Base-by-base conservation (phyloP, 495 filamentous ascomycete genomes). In the Neohortaea acidophila region DNA sequence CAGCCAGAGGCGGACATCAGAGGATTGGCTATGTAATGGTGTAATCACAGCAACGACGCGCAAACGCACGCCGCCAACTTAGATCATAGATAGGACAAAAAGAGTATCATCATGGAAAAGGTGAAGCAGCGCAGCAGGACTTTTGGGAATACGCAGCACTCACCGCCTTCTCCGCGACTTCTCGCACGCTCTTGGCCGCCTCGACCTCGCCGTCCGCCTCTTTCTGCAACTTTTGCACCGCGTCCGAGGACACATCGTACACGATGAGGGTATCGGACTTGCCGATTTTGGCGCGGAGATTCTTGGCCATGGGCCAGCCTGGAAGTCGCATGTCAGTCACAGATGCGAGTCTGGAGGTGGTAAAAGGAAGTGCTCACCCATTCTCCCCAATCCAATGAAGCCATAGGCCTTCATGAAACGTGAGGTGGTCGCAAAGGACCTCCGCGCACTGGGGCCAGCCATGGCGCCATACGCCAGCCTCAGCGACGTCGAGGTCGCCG, bases 281-380 rank as follows among this genome's bases (percentile, higher is more conserved):
- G 6, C 50, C 52, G 7, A 68, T 44, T 23, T 65, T 65, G 2
- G 47, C 41, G 26, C 63, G 59, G 0, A 70, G 59, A 43, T 68
- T 70, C 47, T 56, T 61, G 1, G 66, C 66, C 66, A 70, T 70
- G 13, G 64, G 61, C 44, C 59, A 68, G 21, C 66, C 66, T 66
- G 23, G 20, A 9, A 15, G 8, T 19, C 24, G n/a, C n/a, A 28
- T 7, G 32, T 34, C 17, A 39, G 43, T 21, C n/a, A n/a, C n/a
- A n/a, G n/a, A n/a, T n/a, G n/a, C n/a, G n/a, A n/a, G n/a, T n/a
- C n/a, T n/a, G n/a, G n/a, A n/a, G n/a, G n/a, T n/a, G n/a, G n/a
- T n/a, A n/a, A n/a, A n/a, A n/a, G 15, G 41, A 21, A 33, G 15
- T 13, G 47, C 50, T 40, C 38, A 60, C 60, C 60, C 59, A 63